A percentile compares a stretch with the other conserved stretches of the same genome.
These are phyloP conservation scores for Colletotrichum salicis DNA, from an alignment of 2,329 filamentous ascomycete genomes.

Conservation along the genomic window DNA sequence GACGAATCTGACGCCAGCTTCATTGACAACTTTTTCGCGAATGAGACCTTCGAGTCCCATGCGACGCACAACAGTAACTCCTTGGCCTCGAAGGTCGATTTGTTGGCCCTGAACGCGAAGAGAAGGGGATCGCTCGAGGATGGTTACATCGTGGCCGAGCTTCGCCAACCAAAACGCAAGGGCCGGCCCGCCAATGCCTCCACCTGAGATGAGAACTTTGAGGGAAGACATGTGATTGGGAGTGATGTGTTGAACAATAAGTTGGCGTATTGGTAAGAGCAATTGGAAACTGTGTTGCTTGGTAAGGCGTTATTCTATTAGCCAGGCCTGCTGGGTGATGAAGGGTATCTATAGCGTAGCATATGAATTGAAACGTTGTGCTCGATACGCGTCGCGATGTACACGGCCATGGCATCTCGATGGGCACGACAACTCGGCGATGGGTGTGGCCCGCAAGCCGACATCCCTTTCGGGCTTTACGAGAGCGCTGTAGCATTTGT, in stretches of 20 bases:
- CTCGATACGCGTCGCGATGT: neutral
- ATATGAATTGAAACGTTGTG: neutral
- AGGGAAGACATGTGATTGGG: constrained; percentile 42
- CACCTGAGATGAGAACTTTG: constrained; percentile 60
- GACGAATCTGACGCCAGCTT: constrained; percentile 60
- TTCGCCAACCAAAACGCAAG: constrained; percentile 54
- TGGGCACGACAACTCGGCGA: constrained; percentile 4
- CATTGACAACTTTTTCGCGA: constrained; percentile 51
- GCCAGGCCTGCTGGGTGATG: neutral
- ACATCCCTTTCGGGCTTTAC: constrained; percentile 23
- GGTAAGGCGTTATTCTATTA: too few species aligned
- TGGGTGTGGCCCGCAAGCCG: constrained; percentile 8
- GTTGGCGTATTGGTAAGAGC: too few species aligned
- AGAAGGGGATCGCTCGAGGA: constrained; percentile 53
- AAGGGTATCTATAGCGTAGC: neutral
- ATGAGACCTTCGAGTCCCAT: constrained; percentile 53
- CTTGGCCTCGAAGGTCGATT: constrained; percentile 57
- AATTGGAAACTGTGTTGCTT: neutral
- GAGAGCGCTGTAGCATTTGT: neutral
- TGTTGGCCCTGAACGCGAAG: constrained; percentile 55
- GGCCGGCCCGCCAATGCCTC: constrained; percentile 56
- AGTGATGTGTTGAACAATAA: too few species aligned
- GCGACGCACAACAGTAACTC: constrained; percentile 49
- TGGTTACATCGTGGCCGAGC: constrained; percentile 50
- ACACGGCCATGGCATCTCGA: neutral